Evolutionary conservation across 1,284 basidiomycete species (phyloP).

Genomic region (Inonotus hispidus): DNA sequence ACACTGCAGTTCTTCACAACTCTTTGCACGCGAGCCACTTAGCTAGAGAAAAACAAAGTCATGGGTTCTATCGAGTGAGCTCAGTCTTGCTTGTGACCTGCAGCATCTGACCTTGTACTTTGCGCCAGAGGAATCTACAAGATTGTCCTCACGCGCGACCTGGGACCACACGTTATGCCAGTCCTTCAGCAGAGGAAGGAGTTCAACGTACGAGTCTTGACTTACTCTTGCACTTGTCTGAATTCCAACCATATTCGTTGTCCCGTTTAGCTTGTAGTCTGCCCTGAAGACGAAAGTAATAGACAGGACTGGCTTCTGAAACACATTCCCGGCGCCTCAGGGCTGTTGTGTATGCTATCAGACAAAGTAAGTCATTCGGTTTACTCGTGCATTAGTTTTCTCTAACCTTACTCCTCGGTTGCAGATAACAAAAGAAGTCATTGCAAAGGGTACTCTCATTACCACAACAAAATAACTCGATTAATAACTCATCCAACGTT

Average conservation of each 20-base stretch:
- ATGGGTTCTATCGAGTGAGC: constrained; percentile 16
- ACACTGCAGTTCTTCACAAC: neutral
- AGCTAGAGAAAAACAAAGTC: neutral
- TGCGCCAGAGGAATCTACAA: constrained; percentile 31
- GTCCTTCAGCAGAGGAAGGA: constrained; percentile 45
- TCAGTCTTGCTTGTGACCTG: neutral
- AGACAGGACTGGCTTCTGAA: constrained; percentile 75
- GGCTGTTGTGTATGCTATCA: constrained; percentile 61
- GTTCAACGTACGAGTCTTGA: constrained; percentile 44
- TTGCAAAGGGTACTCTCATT: constrained; percentile 51
- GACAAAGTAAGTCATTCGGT: constrained; percentile 52
- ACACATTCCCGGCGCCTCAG: constrained; percentile 61
- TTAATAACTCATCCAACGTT: neutral
- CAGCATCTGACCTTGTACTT: neutral
- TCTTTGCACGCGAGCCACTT: neutral
- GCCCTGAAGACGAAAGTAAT: constrained; percentile 62
- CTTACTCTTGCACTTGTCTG: neutral
- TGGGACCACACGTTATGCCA: constrained; percentile 70
- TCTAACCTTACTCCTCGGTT: neutral
- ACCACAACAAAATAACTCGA: neutral
- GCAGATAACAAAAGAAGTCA: constrained; percentile 61
- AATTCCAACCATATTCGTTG: neutral
- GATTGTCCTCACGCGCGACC: constrained; percentile 61
- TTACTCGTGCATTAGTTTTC: neutral
- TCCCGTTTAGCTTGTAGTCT: constrained; percentile 53